Percentiles rank a stretch among this genome's conserved stretches.
phyloP scores from a whole-genome alignment of 2,329 filamentous ascomycete species.

The Cercospora citrullina region DNA sequence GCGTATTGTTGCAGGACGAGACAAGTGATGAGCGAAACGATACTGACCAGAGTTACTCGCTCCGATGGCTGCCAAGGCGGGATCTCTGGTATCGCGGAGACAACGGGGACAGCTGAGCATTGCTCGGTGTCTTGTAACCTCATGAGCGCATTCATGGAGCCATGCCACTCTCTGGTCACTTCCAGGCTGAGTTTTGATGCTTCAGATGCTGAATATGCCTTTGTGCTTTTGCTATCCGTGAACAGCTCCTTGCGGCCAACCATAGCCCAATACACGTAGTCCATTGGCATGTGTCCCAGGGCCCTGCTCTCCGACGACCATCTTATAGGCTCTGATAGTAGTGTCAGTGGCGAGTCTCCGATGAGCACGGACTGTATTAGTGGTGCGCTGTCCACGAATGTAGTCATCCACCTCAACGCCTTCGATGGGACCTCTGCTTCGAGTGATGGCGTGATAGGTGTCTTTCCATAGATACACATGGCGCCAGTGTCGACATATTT shows the following conservation, averaged over 20 bases:
- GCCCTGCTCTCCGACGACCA: neutral
- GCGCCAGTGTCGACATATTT: neutral
- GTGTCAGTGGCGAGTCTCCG: slow-evolving; percentile 12
- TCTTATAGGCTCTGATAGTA: neutral
- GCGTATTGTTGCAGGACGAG: neutral
- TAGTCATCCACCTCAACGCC: slow-evolving; percentile 26
- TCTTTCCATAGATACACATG: neutral
- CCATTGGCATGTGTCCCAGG: neutral
- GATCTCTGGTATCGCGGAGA: neutral
- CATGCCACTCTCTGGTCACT: neutral
- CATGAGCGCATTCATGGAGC: neutral
- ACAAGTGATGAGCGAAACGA: neutral
- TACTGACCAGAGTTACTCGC: neutral
- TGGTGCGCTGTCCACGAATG: slow-evolving; percentile 19
- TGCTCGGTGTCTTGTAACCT: neutral
- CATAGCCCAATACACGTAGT: neutral
- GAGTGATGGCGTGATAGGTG: neutral
- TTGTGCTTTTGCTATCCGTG: neutral
- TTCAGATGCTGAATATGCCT: neutral
- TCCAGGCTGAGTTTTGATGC: neutral
- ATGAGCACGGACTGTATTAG: slow-evolving; percentile 26
- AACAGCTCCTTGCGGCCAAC: neutral
- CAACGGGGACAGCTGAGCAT: neutral
- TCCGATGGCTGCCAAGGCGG: neutral
- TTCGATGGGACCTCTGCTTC: slow-evolving; percentile 17